phyloP scores from a whole-genome alignment of 2,329 filamentous ascomycete species.

The Diaporthe caulivora region DNA sequence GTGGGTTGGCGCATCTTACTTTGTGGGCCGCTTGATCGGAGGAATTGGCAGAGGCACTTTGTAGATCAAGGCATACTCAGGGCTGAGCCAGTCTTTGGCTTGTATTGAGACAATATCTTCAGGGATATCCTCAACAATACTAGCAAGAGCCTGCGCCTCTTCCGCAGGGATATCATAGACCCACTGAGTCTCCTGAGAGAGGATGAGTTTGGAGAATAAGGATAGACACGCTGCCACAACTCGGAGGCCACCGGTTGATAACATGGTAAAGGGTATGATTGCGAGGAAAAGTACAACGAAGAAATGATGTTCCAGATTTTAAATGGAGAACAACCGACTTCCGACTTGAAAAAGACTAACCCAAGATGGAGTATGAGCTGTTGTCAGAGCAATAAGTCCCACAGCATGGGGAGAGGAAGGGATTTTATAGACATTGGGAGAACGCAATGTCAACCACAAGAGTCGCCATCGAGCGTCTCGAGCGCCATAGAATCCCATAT shows the following conservation, averaged over 20 bases:
- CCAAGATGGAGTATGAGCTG: not conserved
- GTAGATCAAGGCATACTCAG: constrained; percentile 54
- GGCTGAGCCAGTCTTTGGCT: constrained; percentile 45
- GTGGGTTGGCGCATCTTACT: constrained; percentile 46
- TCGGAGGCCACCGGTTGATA: not conserved
- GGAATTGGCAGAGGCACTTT: constrained; percentile 58
- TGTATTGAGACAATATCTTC: constrained; percentile 34
- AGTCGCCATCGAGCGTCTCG: not conserved
- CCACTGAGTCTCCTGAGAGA: constrained; percentile 38
- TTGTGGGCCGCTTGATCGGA: constrained; percentile 55
- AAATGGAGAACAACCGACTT: not conserved
- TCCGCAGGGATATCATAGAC: constrained; percentile 42
- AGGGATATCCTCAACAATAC: constrained; percentile 42
- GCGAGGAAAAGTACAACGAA: not conserved
- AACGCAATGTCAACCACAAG: no score
- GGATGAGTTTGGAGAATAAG: not conserved
- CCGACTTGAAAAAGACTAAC: no score
- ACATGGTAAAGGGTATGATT: not conserved
- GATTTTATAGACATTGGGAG: not conserved
- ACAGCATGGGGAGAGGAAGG: not conserved
- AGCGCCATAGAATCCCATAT: not conserved
- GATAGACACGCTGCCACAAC: not conserved
- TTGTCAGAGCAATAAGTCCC: not conserved
- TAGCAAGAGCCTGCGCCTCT: constrained; percentile 41
- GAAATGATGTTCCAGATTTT: not conserved